Evolutionary conservation across 345 rosid species (phyloP).

Genomic region (Syzygium aromaticum): DNA sequence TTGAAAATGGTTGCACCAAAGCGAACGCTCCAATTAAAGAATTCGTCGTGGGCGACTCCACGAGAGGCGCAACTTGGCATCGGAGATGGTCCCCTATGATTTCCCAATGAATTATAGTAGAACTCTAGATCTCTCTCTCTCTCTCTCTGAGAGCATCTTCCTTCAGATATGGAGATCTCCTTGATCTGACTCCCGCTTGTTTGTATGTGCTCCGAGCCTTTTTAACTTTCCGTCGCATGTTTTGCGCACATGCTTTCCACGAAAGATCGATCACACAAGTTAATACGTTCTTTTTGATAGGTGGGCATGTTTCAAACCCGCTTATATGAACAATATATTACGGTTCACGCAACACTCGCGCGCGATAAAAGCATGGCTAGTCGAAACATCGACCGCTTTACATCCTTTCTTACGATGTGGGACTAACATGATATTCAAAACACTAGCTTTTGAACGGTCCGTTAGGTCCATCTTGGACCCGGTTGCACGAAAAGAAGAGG

Average conservation of each 20-base stretch:
- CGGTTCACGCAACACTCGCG: not conserved
- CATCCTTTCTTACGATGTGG: not conserved
- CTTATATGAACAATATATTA: not conserved
- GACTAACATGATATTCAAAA: not conserved
- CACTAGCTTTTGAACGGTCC: not conserved
- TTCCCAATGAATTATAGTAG: not conserved
- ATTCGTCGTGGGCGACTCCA: not conserved
- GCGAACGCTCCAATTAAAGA: not conserved
- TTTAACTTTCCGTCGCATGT: not conserved
- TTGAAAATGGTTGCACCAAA: not conserved
- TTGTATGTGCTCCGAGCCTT: not conserved
- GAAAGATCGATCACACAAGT: not conserved
- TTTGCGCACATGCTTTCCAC: not conserved
- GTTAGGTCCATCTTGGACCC: not conserved
- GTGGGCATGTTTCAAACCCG: not conserved
- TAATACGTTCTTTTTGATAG: not conserved
- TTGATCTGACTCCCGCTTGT: not conserved
- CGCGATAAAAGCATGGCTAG: not conserved
- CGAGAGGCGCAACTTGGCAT: not conserved
- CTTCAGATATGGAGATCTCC: not conserved
- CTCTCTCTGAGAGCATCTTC: not conserved
- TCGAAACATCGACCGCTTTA: not conserved
- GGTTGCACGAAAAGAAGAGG: accelerated
- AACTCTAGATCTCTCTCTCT: not conserved
- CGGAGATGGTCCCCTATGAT: not conserved